Evolutionary conservation across 208 protist genomes (phyloP), one percentile per base, ranked within the genome.

Genomic region (Wallacemonas collosoma): DNA sequence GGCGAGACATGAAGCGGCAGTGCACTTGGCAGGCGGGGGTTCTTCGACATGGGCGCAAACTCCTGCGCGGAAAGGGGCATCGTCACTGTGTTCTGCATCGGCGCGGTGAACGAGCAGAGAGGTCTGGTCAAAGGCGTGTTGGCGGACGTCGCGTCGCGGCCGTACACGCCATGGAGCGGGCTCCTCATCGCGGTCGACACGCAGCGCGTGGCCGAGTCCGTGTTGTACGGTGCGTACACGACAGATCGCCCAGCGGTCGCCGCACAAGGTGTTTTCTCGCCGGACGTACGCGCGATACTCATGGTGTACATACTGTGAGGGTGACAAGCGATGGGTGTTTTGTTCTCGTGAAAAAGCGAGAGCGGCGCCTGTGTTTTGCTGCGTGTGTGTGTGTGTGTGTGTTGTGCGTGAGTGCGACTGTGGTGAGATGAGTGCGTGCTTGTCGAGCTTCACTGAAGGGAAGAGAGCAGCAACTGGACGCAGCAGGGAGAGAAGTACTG

Each of bases 171-270:
- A 17, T 8, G 5, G 17, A 1, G 17, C 17, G 53, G 53, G 53
- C 8, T 15, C 53, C 11, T 17, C 14, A 17, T 15, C 6, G 53
- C 15, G 53, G 53, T 8, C 26, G 54, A 17, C 12, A 63, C 54
- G 54, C 54, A 8, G 54, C 54, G 54, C 15, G 54, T 58, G 15
- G 54, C 54, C 15, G 54, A 38, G 54, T 44, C 36, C 9, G 17
- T n/a, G 39, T 39, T 63, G 57, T 63, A 63, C 17, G 57, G 57
- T 43, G 57, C 44, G 44, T 68, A 9, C 41, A 55, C 63, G 36
- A 54, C 26, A 26, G 26, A 26, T 26, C 26, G 26, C 26, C 26
- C 26, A 26, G 26, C 26, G 26, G 26, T 26, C 26, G 26, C 26
- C 26, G 26, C 26, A 26, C 26, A 26, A 26, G 26, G 26, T 26